phyloP scores from a whole-genome alignment of 768 basidiomycete species.

The Suillus cothurnatus region DNA sequence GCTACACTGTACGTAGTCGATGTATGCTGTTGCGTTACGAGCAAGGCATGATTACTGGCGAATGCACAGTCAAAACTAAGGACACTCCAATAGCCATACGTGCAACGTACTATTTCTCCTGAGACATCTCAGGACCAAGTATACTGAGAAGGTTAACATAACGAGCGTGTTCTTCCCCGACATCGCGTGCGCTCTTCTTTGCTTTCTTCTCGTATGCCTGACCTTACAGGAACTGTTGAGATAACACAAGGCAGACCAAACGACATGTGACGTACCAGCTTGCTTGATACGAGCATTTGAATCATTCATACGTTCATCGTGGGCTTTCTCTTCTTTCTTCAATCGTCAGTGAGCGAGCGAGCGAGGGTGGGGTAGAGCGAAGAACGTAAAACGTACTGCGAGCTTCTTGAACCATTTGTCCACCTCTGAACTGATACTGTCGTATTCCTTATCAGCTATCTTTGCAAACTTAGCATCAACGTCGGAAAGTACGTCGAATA shows the following conservation, averaged over 20 bases:
- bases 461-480: constrained; percentile 77
- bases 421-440: constrained; percentile 62
- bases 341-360: not conserved
- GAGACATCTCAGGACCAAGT: constrained; percentile 76
- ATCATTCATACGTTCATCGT: constrained; percentile 68
- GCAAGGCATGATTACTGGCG: constrained; percentile 63
- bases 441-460: constrained; percentile 73
- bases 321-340: constrained; percentile 79
- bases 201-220: constrained; percentile 78
- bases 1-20: constrained; percentile 62
- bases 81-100: not conserved
- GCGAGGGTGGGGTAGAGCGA: constrained; percentile 12
- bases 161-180: constrained; percentile 71
- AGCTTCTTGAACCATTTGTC: constrained; percentile 90
- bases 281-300: constrained; percentile 78
- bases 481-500: constrained; percentile 73
- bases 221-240: constrained; percentile 42
- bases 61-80: constrained; percentile 1
- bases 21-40: constrained; percentile 63
- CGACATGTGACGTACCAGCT: constrained; percentile 50
- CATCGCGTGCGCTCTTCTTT: constrained; percentile 70
- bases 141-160: constrained; percentile 74
- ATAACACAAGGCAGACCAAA: not conserved
- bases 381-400: constrained; percentile 46
- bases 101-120: constrained; percentile 71